These are phyloP conservation scores for Botryobasidium botryosum DNA, from an alignment of 768 basidiomycete genomes.

Conservation along the genomic window DNA sequence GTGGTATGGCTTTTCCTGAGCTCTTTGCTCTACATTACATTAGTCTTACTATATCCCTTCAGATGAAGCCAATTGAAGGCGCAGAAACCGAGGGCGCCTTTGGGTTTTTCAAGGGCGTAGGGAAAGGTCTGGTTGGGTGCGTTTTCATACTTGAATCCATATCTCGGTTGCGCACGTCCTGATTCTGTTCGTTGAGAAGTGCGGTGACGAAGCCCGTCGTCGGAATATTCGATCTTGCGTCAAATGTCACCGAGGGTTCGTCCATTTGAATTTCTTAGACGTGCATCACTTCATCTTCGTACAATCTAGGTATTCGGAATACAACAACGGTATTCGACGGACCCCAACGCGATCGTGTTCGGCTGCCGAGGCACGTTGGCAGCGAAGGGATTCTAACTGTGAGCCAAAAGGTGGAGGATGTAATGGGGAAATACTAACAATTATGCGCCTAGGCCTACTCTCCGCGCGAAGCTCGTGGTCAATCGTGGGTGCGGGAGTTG, in stretches of 20 bases:
- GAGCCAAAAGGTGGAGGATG: constrained; percentile 17
- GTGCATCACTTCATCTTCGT: neutral
- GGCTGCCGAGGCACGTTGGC: constrained; percentile 76
- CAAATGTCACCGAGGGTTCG: constrained; percentile 81
- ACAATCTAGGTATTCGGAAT: constrained; percentile 67
- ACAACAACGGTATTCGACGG: constrained; percentile 97
- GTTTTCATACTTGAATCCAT: constrained; percentile 12
- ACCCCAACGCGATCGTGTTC: constrained; percentile 69
- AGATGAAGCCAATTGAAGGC: constrained; percentile 96
- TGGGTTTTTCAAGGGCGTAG: constrained; percentile 96
- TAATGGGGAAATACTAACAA: neutral
- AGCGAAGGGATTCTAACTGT: constrained; percentile 78
- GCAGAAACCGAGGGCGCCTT: constrained; percentile 86
- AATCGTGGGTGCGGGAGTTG: constrained; percentile 93
- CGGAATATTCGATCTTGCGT: constrained; percentile 89
- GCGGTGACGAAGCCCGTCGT: constrained; percentile 93
- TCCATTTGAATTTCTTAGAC: neutral
- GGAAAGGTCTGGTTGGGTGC: constrained; percentile 90
- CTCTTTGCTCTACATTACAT: constrained; percentile 6
- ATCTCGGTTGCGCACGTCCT: no score
- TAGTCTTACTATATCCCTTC: no score
- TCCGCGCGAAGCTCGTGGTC: constrained; percentile 77
- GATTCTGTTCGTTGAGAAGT: constrained; percentile 18
- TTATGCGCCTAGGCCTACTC: constrained; percentile 53
- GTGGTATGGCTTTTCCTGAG: constrained; percentile 33